Percentiles rank a stretch among this genome's conserved stretches.
phyloP scores from a whole-genome alignment of 2,329 filamentous ascomycete genomes.

The Basipetospora chlamydospora region DNA sequence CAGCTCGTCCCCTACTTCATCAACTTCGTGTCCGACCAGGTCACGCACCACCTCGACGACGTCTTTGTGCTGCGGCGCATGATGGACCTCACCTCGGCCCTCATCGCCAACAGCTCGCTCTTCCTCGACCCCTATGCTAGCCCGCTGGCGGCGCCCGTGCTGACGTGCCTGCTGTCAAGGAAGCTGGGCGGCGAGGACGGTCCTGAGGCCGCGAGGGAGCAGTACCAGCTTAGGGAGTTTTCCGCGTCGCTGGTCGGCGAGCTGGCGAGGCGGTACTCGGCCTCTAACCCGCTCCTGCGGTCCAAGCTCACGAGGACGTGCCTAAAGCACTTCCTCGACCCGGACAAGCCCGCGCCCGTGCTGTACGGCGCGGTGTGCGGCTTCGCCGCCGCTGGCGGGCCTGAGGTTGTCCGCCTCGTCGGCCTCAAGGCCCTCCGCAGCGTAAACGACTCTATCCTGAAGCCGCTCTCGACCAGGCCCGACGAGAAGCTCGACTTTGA shows the following conservation, averaged over 20 bases:
- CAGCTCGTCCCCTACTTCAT: constrained; percentile 95
- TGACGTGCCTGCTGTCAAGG: constrained; percentile 74
- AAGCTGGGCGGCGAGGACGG: constrained; percentile 52
- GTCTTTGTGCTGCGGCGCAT: constrained; percentile 79
- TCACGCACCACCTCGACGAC: constrained; percentile 85
- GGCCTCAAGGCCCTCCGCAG: constrained; percentile 40
- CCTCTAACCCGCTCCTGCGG: constrained; percentile 67
- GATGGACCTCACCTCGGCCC: constrained; percentile 75
- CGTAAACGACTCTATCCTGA: constrained; percentile 38
- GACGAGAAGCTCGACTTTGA: constrained; percentile 37
- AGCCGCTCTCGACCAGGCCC: constrained; percentile 35
- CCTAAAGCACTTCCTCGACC: constrained; percentile 82
- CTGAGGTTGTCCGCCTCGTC: constrained; percentile 41
- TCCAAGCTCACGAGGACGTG: constrained; percentile 86
- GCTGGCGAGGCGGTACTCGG: constrained; percentile 68
- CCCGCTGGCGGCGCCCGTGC: constrained; percentile 65
- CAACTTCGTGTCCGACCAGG: constrained; percentile 88
- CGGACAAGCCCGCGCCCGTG: constrained; percentile 64
- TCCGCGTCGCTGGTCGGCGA: constrained; percentile 68
- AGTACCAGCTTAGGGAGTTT: constrained; percentile 74
- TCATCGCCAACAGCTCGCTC: constrained; percentile 70
- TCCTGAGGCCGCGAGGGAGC: constrained; percentile 37
- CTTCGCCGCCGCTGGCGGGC: constrained; percentile 59
- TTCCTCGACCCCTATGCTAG: constrained; percentile 51
- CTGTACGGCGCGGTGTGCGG: constrained; percentile 83